Evolutionary conservation across 208 protist genomes (phyloP).

Genomic region (Leishmania guyanensis): DNA sequence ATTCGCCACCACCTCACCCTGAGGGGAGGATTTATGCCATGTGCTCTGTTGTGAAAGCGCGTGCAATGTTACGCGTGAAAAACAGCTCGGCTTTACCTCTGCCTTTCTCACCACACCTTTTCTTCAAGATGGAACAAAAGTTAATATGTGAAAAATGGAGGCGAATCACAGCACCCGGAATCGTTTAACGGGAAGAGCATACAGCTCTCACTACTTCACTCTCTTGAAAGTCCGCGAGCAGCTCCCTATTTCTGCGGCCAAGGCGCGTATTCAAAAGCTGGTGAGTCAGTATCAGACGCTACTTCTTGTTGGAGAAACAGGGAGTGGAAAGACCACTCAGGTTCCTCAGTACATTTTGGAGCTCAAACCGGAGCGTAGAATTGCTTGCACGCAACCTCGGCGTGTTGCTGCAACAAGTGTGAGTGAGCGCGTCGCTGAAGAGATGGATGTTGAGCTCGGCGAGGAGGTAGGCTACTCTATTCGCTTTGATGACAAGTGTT

Average conservation of each 20-base stretch:
- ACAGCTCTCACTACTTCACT: conserved; percentile 59
- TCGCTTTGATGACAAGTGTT: conserved; percentile 98
- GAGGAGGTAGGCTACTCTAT: conserved; percentile 98
- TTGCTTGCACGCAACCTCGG: conserved; percentile 97
- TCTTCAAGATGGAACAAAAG: neutral
- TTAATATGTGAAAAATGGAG: neutral
- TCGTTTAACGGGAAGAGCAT: conserved; percentile 53
- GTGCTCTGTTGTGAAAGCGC: neutral
- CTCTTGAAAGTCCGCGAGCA: conserved; percentile 57
- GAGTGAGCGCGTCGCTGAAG: conserved; percentile 98
- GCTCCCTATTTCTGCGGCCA: conserved; percentile 77
- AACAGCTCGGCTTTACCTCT: neutral
- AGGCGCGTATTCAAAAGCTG: conserved; percentile 85
- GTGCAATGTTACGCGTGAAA: neutral
- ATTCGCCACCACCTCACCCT: neutral
- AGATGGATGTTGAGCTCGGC: conserved; percentile 96
- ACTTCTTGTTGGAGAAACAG: conserved; percentile 93
- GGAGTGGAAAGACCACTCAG: conserved; percentile 96
- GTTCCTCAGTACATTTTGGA: conserved; percentile 95
- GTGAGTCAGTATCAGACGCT: conserved; percentile 89
- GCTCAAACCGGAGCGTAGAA: conserved; percentile 66
- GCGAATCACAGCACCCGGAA: conserved; percentile 25
- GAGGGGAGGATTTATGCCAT: neutral
- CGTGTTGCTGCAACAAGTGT: conserved; percentile 98
- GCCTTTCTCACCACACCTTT: neutral